Base-by-base conservation (phyloP, 2,329 filamentous ascomycete species). In the Xylariaceae sp. region DNA sequence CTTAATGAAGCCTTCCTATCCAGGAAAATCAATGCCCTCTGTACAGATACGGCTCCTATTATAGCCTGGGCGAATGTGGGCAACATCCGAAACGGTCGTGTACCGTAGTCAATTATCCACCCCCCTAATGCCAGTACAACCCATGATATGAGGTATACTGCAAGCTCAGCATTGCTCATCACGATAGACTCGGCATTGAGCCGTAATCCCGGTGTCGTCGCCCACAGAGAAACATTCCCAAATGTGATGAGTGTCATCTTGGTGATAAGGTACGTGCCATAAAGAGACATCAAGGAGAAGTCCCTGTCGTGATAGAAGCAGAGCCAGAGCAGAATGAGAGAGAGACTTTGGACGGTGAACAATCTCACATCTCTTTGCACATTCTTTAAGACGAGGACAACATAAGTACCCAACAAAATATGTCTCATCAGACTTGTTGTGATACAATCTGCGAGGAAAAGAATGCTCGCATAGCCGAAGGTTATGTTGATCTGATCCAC, bases 241-340 rank as follows among this genome's bases (percentile, higher is more conserved):
- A 55, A 50, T 2, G 49, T 55, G 42, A 47, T 50, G 4, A 55
- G 51, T 3, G 49, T 22, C 45, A 42, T 48, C 18, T 47, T 49
- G 10, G 48, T 49, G 22, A 50, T 53, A 19, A 55, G 39, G 42
- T 43, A 50, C 7, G 49, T 32, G 15, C 41, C 52, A n/a, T 47
- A 52, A 34, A 53, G 26, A 13, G 49, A 47, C 22, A 53, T 48
- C 36, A 57, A 26, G 9, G 52, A 53, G 30, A 57, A 46, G 18
- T 53, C 43, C 29, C 46, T 3, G 10, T 50, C 42, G 41, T 13
- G 19, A 19, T 55, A 55, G 39, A 52, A 51, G 41, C 37, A 39
- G 12, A 46, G 19, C 47, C 32, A 54, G 16, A 52, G 19, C 6
- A 51, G 26, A 32, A 51, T 12, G 6, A 55, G 46, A 1, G 55